Base-by-base conservation (phyloP, 2,329 filamentous ascomycete genomes). In the Arthrobotrys megalospora region DNA sequence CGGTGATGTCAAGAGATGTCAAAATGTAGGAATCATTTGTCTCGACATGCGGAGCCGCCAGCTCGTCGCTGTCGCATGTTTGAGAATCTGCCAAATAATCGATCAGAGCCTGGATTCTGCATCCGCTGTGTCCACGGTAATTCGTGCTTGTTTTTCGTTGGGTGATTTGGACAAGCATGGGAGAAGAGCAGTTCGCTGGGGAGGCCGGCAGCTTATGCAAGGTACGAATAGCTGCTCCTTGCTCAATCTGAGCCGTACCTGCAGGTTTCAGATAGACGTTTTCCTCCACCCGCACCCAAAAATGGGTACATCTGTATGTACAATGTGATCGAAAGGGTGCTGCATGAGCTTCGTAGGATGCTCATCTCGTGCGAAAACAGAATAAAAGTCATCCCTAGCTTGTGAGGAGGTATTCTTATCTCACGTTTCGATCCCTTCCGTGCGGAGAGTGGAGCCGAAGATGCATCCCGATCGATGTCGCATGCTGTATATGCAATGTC, bases 261-360 rank as follows among this genome's bases (percentile, higher is more conserved):
- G 75, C 75, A 71, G 67, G 75, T 78, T 78, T 78, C 75, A 78
- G 75, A 78, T 72, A 72, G 67, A 78, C 66, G 52, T 78, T 64
- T 64, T 32, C 36, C 16, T 60, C 66, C 66, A 52, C 63, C 75
- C 75, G 53, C 72, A 71, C 60, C 75, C 67, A 78, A 78, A 78
- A 72, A 62, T 72, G 75, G 75, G 53, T 65, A 78, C 67, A 77
- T 43, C 8, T 12, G 24, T 43, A n/a, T 12, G 24, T 28, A 28
- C 53, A 43, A 24, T 53, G 36, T 66, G 36, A 65, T 66, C 58
- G 21, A 60, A 32, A 69, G 64, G 53, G 55, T 34, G 64, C 28
- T 76, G 55, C 72, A 66, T 66, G 50, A 65, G 53, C 38, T 64
- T 65, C 36, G 60, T 55, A 47, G 63, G 60, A 66, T 65, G 60